phyloP scores from a whole-genome alignment of 345 rosid genomes.

The Pugionium cornutum region DNA sequence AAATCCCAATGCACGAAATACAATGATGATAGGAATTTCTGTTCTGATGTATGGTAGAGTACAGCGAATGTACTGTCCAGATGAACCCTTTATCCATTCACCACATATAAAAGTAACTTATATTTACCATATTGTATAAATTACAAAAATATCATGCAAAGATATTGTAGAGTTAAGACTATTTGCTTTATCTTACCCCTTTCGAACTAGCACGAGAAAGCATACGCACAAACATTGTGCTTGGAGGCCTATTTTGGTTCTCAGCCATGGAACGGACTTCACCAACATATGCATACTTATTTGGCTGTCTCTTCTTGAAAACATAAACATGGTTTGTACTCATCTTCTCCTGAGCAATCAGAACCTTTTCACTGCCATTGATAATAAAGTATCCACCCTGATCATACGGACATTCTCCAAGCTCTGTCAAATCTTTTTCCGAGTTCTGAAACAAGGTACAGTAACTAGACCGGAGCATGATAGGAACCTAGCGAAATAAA shows the following conservation, averaged over 20 bases:
- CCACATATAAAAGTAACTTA: background rate
- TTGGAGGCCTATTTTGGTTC: conserved; percentile 90
- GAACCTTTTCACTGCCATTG: conserved; percentile 97
- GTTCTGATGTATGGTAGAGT: conserved; percentile 96
- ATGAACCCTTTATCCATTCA: conserved; percentile 69
- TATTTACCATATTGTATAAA: conserved; percentile 5
- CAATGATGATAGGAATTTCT: conserved; percentile 96
- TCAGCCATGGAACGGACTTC: conserved; percentile 99
- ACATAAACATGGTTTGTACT: conserved; percentile 97
- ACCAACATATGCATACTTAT: conserved; percentile 81
- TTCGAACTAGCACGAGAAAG: conserved; percentile 95
- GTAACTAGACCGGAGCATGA: conserved; percentile 95
- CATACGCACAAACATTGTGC: conserved; percentile 99
- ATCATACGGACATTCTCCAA: conserved; percentile 97
- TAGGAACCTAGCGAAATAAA: conserved; percentile 64
- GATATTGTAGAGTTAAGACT: background rate
- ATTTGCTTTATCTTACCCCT: conserved; percentile 60
- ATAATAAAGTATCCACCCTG: conserved; percentile 98
- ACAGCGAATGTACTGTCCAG: conserved; percentile 93
- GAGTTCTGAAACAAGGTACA: conserved; percentile 85
- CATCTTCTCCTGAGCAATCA: conserved; percentile 99
- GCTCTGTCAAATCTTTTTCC: conserved; percentile 95
- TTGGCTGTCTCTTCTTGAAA: conserved; percentile 93
- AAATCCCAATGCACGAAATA: conserved; percentile 94
- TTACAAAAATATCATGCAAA: background rate